These are phyloP conservation scores for Ilyonectria destructans DNA, from an alignment of 2,329 filamentous ascomycete genomes.

Conservation along the genomic window DNA sequence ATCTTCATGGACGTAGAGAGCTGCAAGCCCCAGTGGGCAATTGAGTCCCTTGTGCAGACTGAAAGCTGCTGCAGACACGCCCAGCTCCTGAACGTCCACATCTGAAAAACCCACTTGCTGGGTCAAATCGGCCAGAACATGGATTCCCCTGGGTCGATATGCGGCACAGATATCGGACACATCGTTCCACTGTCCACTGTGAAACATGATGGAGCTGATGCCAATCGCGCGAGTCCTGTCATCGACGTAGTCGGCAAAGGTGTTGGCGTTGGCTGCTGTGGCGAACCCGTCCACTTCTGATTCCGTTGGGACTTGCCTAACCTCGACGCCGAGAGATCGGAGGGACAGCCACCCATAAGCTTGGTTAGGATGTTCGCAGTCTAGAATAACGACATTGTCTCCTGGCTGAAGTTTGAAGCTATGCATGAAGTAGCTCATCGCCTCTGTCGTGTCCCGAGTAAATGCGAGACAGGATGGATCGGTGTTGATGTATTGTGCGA, in stretches of 20 bases:
- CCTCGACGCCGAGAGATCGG: constrained; percentile 47
- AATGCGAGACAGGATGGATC: constrained; percentile 47
- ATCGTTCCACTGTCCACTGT: constrained; percentile 53
- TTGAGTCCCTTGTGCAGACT: constrained; percentile 54
- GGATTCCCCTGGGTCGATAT: constrained; percentile 48
- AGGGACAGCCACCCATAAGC: constrained; percentile 52
- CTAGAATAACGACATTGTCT: constrained; percentile 54
- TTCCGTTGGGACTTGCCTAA: constrained; percentile 39
- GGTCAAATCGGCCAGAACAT: constrained; percentile 52
- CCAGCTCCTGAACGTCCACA: constrained; percentile 47
- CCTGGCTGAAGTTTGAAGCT: constrained; percentile 44
- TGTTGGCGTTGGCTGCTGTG: constrained; percentile 21
- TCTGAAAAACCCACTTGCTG: constrained; percentile 54
- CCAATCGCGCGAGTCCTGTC: constrained; percentile 51
- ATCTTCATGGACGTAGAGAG: constrained; percentile 48
- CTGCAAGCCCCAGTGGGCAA: constrained; percentile 52
- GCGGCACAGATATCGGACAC: constrained; percentile 47
- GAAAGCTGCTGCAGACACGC: constrained; percentile 53
- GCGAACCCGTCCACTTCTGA: constrained; percentile 9
- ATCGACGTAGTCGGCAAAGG: constrained; percentile 51
- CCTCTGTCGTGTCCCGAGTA: constrained; percentile 55
- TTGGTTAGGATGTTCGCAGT: constrained; percentile 54
- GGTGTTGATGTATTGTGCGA: constrained; percentile 52
- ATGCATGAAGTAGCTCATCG: constrained; percentile 49
- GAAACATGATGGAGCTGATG: constrained; percentile 54